phyloP scores from a whole-genome alignment of 208 protist species.

The Novymonas esmeraldas region DNA sequence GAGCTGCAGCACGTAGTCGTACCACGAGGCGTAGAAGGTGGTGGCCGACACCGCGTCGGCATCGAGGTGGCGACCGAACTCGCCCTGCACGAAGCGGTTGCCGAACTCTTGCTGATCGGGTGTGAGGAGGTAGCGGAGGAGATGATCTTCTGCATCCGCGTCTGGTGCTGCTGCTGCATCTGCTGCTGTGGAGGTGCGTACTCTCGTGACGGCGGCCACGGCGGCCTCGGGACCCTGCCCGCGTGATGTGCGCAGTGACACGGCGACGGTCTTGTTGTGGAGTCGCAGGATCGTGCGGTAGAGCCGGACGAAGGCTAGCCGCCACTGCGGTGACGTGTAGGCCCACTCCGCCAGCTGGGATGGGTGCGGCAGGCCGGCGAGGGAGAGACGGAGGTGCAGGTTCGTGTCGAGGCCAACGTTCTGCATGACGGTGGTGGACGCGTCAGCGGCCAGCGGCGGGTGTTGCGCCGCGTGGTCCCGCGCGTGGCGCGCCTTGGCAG shows the following conservation, averaged over 20 bases:
- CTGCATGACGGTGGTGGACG: conserved; percentile 39
- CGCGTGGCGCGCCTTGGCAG: conserved; percentile 34
- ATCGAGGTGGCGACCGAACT: conserved; percentile 80
- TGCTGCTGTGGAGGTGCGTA: conserved; percentile 4
- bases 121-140: conserved; percentile 63
- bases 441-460: conserved; percentile 1
- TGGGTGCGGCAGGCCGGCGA: conserved; percentile 64
- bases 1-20: conserved; percentile 84
- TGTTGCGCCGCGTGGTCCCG: conserved; percentile 7
- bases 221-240: conserved; percentile 31
- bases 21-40: conserved; percentile 89
- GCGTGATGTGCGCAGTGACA: conserved; percentile 45
- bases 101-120: conserved; percentile 82
- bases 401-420: conserved; percentile 55
- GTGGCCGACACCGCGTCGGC: conserved; percentile 58
- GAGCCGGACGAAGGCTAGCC: conserved; percentile 59
- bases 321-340: conserved; percentile 67
- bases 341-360: conserved; percentile 41
- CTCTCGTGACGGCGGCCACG: conserved; percentile 36
- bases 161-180: conserved; percentile 1
- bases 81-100: conserved; percentile 81
- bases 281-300: conserved; percentile 84
- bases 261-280: conserved; percentile 72
- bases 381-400: conserved; percentile 56
- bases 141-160: conserved; percentile 32